Base-by-base conservation (phyloP, 139 green algal genomes). In the Monoraphidium neglectum region DNA sequence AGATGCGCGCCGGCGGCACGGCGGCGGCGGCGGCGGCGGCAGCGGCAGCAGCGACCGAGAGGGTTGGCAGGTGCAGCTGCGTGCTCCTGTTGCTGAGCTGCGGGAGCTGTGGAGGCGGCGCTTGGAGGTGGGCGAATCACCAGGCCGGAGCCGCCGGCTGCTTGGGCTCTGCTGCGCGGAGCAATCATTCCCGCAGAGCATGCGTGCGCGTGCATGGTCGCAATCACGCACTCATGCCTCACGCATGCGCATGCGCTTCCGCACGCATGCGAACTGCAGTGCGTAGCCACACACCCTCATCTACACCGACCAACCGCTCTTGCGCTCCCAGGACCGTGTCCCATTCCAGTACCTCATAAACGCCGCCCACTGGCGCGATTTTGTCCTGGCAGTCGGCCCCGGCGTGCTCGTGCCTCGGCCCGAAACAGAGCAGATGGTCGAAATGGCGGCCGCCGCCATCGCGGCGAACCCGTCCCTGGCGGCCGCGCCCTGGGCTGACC, bases 371-470 rank as follows among this genome's bases (percentile, higher is more conserved):
- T 98, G 95, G 95, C 80, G 92, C 18, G 87, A 94, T 69, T 49
- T 97, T 30, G 79, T 95, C 23, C 82, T 97, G 12, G 77, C 74
- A 24, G 93, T 97, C 0, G 87, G 83, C 1, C 90, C 92, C 1
- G 94, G 95, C 21, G 90, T 98, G 26, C 88, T 98, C 32, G 92
- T 98, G 15, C 95, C 95, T 1, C 79, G 95, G 4, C 95, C 95
- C 49, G 95, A 98, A 79, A 98, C 95, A 6, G 95, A 98, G 76
- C 78, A 92, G 35, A 68, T 97, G 72, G 69, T 94, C 18, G 91
- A 97, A 47, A 84, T 95, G 28, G 91, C 89, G 8, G 37, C 68
- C 26, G 71, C 82, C 35, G 87, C 82, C 1, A 13, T 93, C 5
- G 36, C 59, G 66, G 59, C 68, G 0, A 36, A 70, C 5, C 78